Evolutionary conservation across 768 basidiomycete genomes (phyloP), one percentile per base, ranked within the genome.

Genomic region (Ramaria sp.): DNA sequence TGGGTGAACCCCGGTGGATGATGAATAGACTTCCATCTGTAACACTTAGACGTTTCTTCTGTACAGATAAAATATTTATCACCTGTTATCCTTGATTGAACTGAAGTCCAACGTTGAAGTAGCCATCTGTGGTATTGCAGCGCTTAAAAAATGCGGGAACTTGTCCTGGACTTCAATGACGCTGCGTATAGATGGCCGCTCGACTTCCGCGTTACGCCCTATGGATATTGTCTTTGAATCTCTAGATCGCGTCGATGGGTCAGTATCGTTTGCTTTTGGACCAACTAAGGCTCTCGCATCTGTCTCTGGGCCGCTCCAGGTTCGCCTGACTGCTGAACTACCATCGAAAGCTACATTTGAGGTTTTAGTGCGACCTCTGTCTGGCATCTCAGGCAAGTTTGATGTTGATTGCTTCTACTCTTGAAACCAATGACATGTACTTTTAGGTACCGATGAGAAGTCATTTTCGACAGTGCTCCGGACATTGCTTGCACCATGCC

Each of bases 261-360:
- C 86, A 3, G 87, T 86, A 1, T 74, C 81, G 24, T 91, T 90
- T 63, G 73, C 71, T 22, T 84, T 84, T 59, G 83, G 83, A 19
- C 60, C 69, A 4, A 74, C 72, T 4, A 58, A 65, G n/a, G 66
- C 82, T 3, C 67, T 90, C 19, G 81, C 84, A 7, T 89, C 89
- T 4, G 67, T 90, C 37, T 88, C 87, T 13, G 90, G 91, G 0
- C 91, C 91, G 19, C 83, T 91, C 46, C 83, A 91, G 61, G 84
- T 84, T 50, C 77, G 88, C 17, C 72, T 82, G 7, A 78, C 81
- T 3, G 68, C 77, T 7, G 91, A 92, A 70, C 76, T 80, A 31
- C 79, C 89, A 10, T 82, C 82, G 11, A 79, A 81, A 55, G 82
- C 88, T 0, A 82, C 86, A 0, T 78, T 92, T 61, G 91, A 92